Conservation (phyloP, 441 rosid genomes). For the Adansonia grandidieri region DNA sequence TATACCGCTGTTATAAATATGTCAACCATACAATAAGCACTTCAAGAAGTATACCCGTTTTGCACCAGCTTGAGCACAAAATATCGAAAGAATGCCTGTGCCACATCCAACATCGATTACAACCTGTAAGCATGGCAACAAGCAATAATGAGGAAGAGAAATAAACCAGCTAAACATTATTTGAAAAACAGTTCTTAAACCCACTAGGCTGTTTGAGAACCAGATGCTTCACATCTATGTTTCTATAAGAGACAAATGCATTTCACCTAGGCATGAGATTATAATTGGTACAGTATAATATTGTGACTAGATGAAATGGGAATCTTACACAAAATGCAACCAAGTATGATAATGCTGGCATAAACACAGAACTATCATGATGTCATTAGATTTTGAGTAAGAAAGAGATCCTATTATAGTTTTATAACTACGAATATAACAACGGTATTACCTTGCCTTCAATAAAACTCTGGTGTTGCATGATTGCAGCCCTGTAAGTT, state of each 20-base stretch:
- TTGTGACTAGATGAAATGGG: neutral
- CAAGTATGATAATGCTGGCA: neutral
- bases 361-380: neutral
- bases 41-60: constrained; percentile 56
- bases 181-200: constrained; percentile 17
- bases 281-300: neutral
- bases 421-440: constrained; percentile 25
- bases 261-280: neutral
- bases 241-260: neutral
- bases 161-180: constrained; percentile 20
- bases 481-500: constrained; percentile 78
- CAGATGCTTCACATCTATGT: constrained; percentile 17
- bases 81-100: constrained; percentile 95
- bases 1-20: neutral
- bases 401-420: constrained; percentile 6
- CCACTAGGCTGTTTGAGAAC: neutral
- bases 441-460: constrained; percentile 78
- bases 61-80: constrained; percentile 99
- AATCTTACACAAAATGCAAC: constrained; percentile 7
- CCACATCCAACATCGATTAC: constrained; percentile 99
- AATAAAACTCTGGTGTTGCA: constrained; percentile 78
- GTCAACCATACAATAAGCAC: neutral
- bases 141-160: constrained; percentile 14
- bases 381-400: neutral
- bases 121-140: constrained; percentile 52